Conservation (phyloP, 345 rosid species). For the Luvunga scandens region DNA sequence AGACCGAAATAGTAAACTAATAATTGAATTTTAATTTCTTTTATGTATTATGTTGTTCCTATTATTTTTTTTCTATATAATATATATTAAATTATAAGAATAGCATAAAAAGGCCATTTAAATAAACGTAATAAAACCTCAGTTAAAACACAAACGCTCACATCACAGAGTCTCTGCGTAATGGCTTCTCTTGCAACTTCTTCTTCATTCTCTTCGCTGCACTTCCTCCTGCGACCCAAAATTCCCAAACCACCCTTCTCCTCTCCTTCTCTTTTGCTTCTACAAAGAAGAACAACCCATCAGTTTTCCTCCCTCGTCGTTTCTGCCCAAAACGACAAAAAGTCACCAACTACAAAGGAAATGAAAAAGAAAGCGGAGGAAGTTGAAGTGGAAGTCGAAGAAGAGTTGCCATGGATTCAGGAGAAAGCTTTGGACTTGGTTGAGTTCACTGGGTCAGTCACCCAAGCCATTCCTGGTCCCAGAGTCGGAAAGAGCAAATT, state of each 20-base stretch:
- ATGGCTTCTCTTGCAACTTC: constrained; percentile 3
- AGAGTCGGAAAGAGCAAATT: constrained; percentile 82
- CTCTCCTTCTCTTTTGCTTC: constrained; percentile 13
- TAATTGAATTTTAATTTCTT: too few species aligned
- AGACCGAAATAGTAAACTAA: too few species aligned
- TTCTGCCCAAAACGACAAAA: constrained; percentile 31
- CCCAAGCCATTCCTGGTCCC: constrained; percentile 95
- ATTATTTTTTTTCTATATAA: not conserved
- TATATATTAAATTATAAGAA: not conserved
- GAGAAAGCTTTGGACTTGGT: constrained; percentile 90
- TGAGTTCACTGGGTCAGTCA: constrained; percentile 86
- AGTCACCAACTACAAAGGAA: constrained; percentile 7
- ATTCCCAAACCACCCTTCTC: constrained; percentile 13
- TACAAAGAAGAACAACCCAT: constrained; percentile 14
- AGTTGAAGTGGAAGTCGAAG: constrained; percentile 71
- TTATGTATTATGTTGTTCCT: not conserved
- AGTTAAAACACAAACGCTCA: too few species aligned
- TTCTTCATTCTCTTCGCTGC: constrained; percentile 24
- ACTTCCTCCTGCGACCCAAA: constrained; percentile 26
- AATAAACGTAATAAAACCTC: not conserved
- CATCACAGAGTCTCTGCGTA: not conserved
- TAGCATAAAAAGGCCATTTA: too few species aligned
- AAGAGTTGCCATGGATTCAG: constrained; percentile 90
- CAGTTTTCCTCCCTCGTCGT: constrained; percentile 11
- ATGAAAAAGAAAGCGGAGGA: constrained; percentile 17